Evolutionary conservation across 176 grass and related monocot genomes (phyloP), one percentile per base, ranked within the genome.

Genomic region (Melocanna baccifera): DNA sequence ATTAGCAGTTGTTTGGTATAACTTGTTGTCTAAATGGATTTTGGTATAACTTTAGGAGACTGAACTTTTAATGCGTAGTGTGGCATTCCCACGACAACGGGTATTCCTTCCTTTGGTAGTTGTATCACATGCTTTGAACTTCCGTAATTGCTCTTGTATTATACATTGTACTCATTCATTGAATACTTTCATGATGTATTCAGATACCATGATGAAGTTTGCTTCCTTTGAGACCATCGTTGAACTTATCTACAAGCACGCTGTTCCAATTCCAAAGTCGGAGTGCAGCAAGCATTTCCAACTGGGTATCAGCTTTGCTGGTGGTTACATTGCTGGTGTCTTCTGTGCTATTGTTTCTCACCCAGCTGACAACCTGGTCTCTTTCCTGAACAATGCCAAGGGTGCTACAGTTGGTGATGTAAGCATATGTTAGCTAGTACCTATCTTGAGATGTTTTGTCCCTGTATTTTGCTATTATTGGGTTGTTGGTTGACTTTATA

Each of bases 161-260:
- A 34, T 69, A 62, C 32, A 18, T 6, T 79, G 25, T 43, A 71
- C 20, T 86, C 43, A 34, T 12, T 19, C 28, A n/a, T 73, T 58
- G 13, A 36, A 70, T 48, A 14, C 19, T 76, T 85, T 26, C 15
- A 20, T 67, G 2, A n/a, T 83, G 15, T 48, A 16, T 88, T 75
- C 81, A 99, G 96, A 99, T 71, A 99, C 96, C 61, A 99, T 99
- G 96, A 99, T 99, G 96, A 99, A 99, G 75, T 96, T 99, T 91
- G 96, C 93, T 14, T 92, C 96, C 2, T 99, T 96, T 36, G 96
- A 99, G 84, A 92, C 83, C 3, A 93, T 91, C 3, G 96, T 99
- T 34, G 96, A 99, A 53, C 86, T 87, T 46, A 62, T 99, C 25
- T 99, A 99, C 88, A 99, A 99, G 69, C 81, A 99, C 2, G 84